A percentile compares a stretch with the other conserved stretches of the same genome.
Evolutionary conservation across 1,139 yeast genomes (phyloP).

Genomic region (Suhomyces coccinellae): DNA sequence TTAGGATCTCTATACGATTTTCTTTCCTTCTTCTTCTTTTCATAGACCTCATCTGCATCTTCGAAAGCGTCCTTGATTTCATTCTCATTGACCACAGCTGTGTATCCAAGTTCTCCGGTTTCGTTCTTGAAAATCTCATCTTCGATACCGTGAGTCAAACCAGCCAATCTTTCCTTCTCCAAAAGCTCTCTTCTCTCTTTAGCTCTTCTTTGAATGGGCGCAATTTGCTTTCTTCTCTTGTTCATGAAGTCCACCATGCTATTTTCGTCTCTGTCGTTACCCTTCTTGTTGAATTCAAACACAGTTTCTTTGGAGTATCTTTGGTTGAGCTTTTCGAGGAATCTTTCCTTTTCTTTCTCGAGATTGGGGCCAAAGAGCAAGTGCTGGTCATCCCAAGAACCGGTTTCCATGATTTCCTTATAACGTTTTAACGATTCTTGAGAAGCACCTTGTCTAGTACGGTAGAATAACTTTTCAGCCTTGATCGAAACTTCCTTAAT

Average conservation of each 20-base stretch:
- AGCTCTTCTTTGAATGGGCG: slow-evolving; percentile 81
- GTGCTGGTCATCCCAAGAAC: slow-evolving; percentile 86
- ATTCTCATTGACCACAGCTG: slow-evolving; percentile 37
- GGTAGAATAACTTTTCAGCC: slow-evolving; percentile 84
- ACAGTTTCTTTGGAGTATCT: slow-evolving; percentile 83
- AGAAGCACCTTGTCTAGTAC: slow-evolving; percentile 86
- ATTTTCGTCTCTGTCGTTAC: slow-evolving; percentile 53
- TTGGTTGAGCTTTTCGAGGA: slow-evolving; percentile 69
- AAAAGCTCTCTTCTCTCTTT: slow-evolving; percentile 65
- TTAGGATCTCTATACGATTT: slow-evolving; percentile 74
- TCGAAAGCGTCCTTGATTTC: slow-evolving; percentile 33
- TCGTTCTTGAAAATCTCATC: slow-evolving; percentile 63
- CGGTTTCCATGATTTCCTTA: slow-evolving; percentile 72
- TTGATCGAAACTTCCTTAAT: slow-evolving; percentile 73
- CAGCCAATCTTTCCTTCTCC: slow-evolving; percentile 76
- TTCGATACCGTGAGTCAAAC: slow-evolving; percentile 70
- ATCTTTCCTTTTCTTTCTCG: slow-evolving; percentile 72
- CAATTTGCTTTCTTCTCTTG: slow-evolving; percentile 80
- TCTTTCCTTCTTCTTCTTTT: slow-evolving; percentile 30
- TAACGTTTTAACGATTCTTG: slow-evolving; percentile 80
- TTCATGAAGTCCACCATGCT: slow-evolving; percentile 82
- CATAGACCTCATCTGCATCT: slow-evolving; percentile 57
- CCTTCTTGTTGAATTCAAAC: slow-evolving; percentile 74
- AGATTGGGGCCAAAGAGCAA: slow-evolving; percentile 69
- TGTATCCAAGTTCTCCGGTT: slow-evolving; percentile 57